Base-by-base conservation (phyloP, 2,329 filamentous ascomycete genomes). In the Ambrosiella beaveri region DNA sequence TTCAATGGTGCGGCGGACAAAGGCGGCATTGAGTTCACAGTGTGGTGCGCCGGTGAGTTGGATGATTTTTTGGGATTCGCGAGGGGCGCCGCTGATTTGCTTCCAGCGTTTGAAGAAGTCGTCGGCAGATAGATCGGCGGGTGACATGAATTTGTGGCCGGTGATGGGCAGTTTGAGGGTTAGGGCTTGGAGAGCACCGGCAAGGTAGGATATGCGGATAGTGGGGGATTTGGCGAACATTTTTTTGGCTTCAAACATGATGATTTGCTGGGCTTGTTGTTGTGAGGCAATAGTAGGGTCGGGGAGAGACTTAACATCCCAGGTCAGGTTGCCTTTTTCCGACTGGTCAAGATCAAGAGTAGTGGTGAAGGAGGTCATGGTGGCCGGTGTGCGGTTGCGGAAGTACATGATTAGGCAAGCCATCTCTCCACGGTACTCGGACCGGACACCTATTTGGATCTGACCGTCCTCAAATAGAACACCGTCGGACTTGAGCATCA, bases 21-120 rank as follows among this genome's bases (percentile, higher is more conserved):
- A 89, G 1, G 74, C 71, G 60, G 86, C 80, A 61, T 77, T 85
- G 62, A 94, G 79, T 62, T 84, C 82, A 60, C 79, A 74, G 11
- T 76, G 75, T 11, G 62, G 57, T 36, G 68, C 68, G 1, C 63
- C 62, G 1, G 73, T 71, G 9, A 91, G 68, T 0, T 84, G 82
- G 69, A 98, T 94, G 38, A 97, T 88, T 53, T 79, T 79, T 68
- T 98, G 93, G 0, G 87, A 84, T 70, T 98, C 94, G 37, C 94
- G 80, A 1, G 90, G 84, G 1, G 81, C 81, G 4, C 86, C 88
- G 11, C 93, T 93, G 65, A 98, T 97, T 71, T 98, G 93, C 75
- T 95, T 94, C 93, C 93, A 98, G 56, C 94, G 79, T 75, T 94
- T 96, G 79, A 98, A 98, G 71, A 97, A 98, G 67, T 98, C 93